Base-by-base conservation (phyloP, 192 early-diverging fungal genomes). In the Diversispora epigaea region DNA sequence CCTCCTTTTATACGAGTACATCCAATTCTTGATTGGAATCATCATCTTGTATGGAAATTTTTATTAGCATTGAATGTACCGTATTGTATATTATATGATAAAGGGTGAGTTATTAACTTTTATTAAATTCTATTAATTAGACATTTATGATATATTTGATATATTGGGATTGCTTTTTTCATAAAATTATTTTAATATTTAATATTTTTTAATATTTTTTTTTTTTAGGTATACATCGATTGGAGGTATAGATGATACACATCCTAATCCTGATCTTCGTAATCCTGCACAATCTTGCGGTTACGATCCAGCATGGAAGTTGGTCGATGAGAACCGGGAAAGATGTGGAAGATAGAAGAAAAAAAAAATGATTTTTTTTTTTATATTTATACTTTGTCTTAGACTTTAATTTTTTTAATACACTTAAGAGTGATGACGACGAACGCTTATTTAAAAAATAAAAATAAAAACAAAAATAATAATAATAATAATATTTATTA, bases 1-100 rank as follows among this genome's bases (percentile, higher is more conserved):
- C 97, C 97, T 39, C 77, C 82, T 54, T 88, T 95, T 73, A 93
- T 96, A 89, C 90, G 97, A 2, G 88, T 97, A 5, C 93, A 96
- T 71, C 95, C 97, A 6, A 90, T 98, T 15, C 80, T 98, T 17
- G 92, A 97, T 81, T 97, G 95, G 96, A 72, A 81, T 15, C 97
- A 95, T 73, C 83, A 86, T 32, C 85, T 93, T 41, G 84, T 98
- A 61, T 98, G 97, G 97, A 82, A 84, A 2, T 93, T 89, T 72
- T 82, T 96, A 66, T 76, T 77, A 21, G 45, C 63, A 19, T 80
- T 92, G 25, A 83, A 82, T 12, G 85, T 96, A 44, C 90, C 87
- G 58, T 97, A 96, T 80, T 98, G 96, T 82, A 82, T 82, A 0
- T 84, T 97, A 58, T 98, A 98, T 73, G 94, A 98, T 76, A 76